Evolutionary conservation across 2,329 filamentous ascomycete genomes (phyloP), one percentile per base, ranked within the genome.

Genomic region (Fusarium cyanostomum): DNA sequence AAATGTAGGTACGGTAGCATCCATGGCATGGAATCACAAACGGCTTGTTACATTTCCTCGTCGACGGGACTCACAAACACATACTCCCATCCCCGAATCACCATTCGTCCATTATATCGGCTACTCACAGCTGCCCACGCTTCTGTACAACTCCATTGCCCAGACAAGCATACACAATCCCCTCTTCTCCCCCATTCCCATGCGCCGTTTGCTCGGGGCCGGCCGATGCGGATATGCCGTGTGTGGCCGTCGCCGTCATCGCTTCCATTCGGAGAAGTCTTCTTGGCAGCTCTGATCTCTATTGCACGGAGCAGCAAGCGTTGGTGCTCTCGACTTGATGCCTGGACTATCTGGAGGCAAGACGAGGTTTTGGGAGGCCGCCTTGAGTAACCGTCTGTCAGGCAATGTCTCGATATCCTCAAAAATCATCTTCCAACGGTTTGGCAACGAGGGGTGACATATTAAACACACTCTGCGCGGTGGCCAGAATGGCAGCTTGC

Each of bases 21-120:
- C 26, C 31, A 58, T 44, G 38, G 37, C 39, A 49, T 21, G 43
- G 59, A 38, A 45, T 51, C 54, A 64, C 59, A 66, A 44, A 28
- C 62, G 62, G 62, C 49, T 66, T 21, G 57, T 66, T 65, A 63
- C 62, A 59, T 66, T 26, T 10, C n/a, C 28, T 27, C 37, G 37
- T 55, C 13, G 49, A 21, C 21, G 21, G 21, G 21, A 39, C 30
- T 46, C 48, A 63, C 60, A 60, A 64, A 56, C 59, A 50, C 34
- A 46, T 49, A n/a, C 57, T 54, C 30, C 27, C 18, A 37, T 34
- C 37, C n/a, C 30, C 42, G 18, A 34, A 34, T 24, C 18, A n/a
- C 35, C 26, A 64, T 66, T 67, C 48, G 43, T 24, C 27, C 27
- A 21, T n/a, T 12, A 16, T 45, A 41, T 58, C 64, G 64, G 64